phyloP scores from a whole-genome alignment of 2,329 filamentous ascomycete species.

The Aspergillus texensis region DNA sequence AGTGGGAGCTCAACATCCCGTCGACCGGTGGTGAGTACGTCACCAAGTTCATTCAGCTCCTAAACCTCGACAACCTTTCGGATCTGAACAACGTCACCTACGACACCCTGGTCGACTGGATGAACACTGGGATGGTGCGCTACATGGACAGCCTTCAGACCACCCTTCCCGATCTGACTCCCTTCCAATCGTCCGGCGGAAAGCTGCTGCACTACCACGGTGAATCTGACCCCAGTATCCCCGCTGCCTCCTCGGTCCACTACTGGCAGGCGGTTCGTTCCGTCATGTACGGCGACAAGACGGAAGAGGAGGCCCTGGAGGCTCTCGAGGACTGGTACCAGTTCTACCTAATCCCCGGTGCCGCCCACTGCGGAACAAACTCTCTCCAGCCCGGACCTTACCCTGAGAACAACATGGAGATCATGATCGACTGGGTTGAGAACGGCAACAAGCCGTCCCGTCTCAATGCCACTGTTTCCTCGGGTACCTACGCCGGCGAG shows the following conservation, averaged over 20 bases:
- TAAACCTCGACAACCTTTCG: constrained; percentile 42
- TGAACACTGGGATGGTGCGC: constrained; percentile 51
- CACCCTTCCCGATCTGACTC: constrained; percentile 55
- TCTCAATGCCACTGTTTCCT: constrained; percentile 46
- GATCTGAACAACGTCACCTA: constrained; percentile 55
- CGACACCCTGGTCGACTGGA: constrained; percentile 60
- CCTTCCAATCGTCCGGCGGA: constrained; percentile 54
- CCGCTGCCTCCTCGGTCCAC: constrained; percentile 56
- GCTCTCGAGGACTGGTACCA: constrained; percentile 58
- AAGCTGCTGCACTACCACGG: constrained; percentile 64
- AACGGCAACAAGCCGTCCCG: constrained; percentile 48
- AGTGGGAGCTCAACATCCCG: constrained; percentile 35
- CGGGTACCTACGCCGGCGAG: constrained; percentile 33
- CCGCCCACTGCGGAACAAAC: constrained; percentile 55
- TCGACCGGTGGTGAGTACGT: constrained; percentile 45
- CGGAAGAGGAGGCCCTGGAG: constrained; percentile 41
- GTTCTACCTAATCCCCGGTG: constrained; percentile 58
- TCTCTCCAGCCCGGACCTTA: constrained; percentile 49
- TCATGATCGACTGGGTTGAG: constrained; percentile 58
- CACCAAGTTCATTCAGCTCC: constrained; percentile 32
- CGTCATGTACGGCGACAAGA: constrained; percentile 51
- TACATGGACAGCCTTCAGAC: constrained; percentile 59
- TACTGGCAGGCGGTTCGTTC: constrained; percentile 58
- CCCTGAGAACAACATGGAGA: constrained; percentile 50
- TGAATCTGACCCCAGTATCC: constrained; percentile 57